Evolutionary conservation across 352 stramenopile genomes (phyloP), one percentile per base, ranked within the genome.

Genomic region (Globisporangium paroecandrum): DNA sequence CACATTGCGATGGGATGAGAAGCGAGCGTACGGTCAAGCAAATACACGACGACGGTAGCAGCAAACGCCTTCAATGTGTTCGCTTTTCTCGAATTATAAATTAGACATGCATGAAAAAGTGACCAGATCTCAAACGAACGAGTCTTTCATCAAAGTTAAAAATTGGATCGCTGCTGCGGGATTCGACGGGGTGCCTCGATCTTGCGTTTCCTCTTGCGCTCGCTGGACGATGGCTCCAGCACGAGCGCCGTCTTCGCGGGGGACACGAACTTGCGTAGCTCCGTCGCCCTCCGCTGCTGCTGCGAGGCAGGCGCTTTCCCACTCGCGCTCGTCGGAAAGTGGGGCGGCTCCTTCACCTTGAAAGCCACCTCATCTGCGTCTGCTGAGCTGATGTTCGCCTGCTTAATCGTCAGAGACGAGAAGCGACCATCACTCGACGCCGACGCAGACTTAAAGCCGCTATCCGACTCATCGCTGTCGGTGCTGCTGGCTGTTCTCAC

Each of bases 181-280:
- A 90, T 87, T 29, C 80, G 82, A 13, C 80, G 78, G 20, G 82
- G 82, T 24, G 69, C 71, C 15, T 71, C 59, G 3, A 72, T 81
- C 67, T 90, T 90, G 53, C 82, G 78, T 46, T 86, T 78, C 18
- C 82, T 78, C 59, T 89, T 90, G 62, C 82, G 76, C 51, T 74
- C 75, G 18, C 64, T 79, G 5, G 64, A 27, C 24, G 65, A 63
- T n/a, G 65, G 29, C 54, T 69, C 27, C 49, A 71, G 59, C 29
- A 20, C 59, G 25, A 71, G 59, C 60, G 66, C 27, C 0, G 49
- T 12, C 59, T 62, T 71, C 24, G 53, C 58, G 25, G 64, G 64
- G 41, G 66, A 62, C 18, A 32, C 36, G 18, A 60, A 57, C 59
- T 32, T 51, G 15, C 61, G 53, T 8, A 62, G 53, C 46, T 75